Evolutionary conservation across 208 protist genomes (phyloP), one percentile per base, ranked within the genome.

Genomic region (Leishmania mexicana): DNA sequence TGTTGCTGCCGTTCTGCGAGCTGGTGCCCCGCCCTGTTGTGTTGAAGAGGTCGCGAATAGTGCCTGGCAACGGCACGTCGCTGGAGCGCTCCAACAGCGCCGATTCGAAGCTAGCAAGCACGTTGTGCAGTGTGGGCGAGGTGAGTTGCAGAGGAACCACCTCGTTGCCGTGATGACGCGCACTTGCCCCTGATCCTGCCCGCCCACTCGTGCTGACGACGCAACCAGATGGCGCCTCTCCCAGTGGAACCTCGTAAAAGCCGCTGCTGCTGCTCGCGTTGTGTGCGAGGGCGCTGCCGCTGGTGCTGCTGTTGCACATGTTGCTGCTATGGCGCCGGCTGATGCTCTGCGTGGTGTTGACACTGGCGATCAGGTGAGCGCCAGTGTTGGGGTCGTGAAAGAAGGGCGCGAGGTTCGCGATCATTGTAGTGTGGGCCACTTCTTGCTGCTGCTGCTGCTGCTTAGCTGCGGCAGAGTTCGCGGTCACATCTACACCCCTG

Each of bases 51-150:
- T 57, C 47, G 71, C 42, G 54, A 68, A 38, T 31, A 67, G 51
- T 31, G 17, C 53, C 38, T 28, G 31, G 62, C 15, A 68, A 24
- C 40, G 62, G 38, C 72, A 40, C 77, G 40, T 78, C 82, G 17
- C 31, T 68, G 15, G 72, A 42, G 62, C 78, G 78, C 60, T 54
- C 74, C 51, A 45, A 57, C 78, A 85, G 38, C 73, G 78, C 82
- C 13, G 82, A 81, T 47, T 85, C 73, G 65, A 85, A 85, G 45
- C 72, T 81, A n/a, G 82, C 78, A 3, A 85, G 77, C 17, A 80
- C 40, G 57, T 76, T 80, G 51, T 81, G 77, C 73, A 85, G 64
- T 60, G 71, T 51, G 31, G 73, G 82, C 62, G 74, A 72, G 24
- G 78, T 82, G 21, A 85, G 82, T 28, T 80, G 82, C 17, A 85